Evolutionary conservation across 352 stramenopile species (phyloP), one percentile per base, ranked within the genome.

Genomic region (Elongisporangium prolatum): DNA sequence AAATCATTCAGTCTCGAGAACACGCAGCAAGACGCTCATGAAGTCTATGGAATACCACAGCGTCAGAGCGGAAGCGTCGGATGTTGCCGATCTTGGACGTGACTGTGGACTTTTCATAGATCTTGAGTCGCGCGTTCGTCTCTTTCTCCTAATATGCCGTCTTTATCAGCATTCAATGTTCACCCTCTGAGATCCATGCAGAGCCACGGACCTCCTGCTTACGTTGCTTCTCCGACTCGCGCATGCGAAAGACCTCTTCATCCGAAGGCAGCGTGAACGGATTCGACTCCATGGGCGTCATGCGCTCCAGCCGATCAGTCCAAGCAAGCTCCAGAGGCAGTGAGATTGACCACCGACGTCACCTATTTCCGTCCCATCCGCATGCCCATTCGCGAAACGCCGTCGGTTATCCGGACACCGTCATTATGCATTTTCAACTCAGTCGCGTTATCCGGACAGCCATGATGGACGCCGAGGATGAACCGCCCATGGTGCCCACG

Each of bases 181-280:
- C n/a, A n/a, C n/a, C n/a, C n/a, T n/a, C n/a, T n/a, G 28, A 13
- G 48, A 22, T 47, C 13, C n/a, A 38, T 44, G n/a, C 21, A 21
- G 52, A 50, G 17, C 4, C 48, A 44, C 50, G 2, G 5, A 76
- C 75, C 61, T 96, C 76, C 51, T 95, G 77, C 52, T 96, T 96
- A 47, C 76, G 72, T 65, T 91, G 78, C 59, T 86, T 91, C 62
- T 98, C 87, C 38, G 90, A 89, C 64, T 98, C 92, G 37, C 92
- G 86, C 72, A 98, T 93, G 53, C 84, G 86, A 57, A 98, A 98
- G 25, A 98, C 86, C 69, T 98, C 89, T 54, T 98, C 94, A 82
- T 98, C 94, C 40, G 79, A 90, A 10, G 93, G 93, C 38, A 98
- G 79, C 25, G 80, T 89, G 64, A 98, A 98, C 18, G 94, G 93